Evolutionary conservation across 371 early-diverging fungal species (phyloP).

Genomic region (Mucor lusitanicus): DNA sequence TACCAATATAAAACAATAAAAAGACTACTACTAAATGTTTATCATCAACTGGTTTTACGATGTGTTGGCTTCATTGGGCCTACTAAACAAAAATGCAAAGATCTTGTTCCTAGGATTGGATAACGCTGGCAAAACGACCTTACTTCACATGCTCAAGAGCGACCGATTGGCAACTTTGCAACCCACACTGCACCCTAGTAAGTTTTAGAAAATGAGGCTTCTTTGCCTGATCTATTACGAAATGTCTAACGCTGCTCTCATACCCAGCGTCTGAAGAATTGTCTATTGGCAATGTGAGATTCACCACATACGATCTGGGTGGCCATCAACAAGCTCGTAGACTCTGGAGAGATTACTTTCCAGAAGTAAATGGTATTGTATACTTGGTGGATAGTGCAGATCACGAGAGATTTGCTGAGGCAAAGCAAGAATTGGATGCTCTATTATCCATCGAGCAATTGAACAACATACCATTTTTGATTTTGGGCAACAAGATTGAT

Average conservation of each 20-base stretch:
- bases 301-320: constrained; percentile 97
- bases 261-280: constrained; percentile 90
- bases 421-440: constrained; percentile 93
- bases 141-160: constrained; percentile 99
- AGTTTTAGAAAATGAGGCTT: constrained; percentile 23
- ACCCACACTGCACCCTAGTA: constrained; percentile 98
- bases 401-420: constrained; percentile 80
- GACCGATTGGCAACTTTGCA: constrained; percentile 94
- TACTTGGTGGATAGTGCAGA: constrained; percentile 95
- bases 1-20: background rate
- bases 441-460: constrained; percentile 92
- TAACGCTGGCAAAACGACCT: constrained; percentile 99
- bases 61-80: constrained; percentile 59
- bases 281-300: constrained; percentile 92
- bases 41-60: constrained; percentile 23
- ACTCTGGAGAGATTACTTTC: constrained; percentile 97
- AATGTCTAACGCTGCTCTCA: too few species aligned
- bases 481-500: constrained; percentile 98
- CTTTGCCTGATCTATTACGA: too few species aligned
- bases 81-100: constrained; percentile 97
- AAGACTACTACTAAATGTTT: constrained; percentile 10
- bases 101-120: constrained; percentile 99
- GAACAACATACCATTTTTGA: constrained; percentile 87
- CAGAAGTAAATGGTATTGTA: constrained; percentile 95
- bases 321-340: constrained; percentile 96